Evolutionary conservation across 805 yeast genomes (phyloP).

Genomic region (Candida coquimbonensis): DNA sequence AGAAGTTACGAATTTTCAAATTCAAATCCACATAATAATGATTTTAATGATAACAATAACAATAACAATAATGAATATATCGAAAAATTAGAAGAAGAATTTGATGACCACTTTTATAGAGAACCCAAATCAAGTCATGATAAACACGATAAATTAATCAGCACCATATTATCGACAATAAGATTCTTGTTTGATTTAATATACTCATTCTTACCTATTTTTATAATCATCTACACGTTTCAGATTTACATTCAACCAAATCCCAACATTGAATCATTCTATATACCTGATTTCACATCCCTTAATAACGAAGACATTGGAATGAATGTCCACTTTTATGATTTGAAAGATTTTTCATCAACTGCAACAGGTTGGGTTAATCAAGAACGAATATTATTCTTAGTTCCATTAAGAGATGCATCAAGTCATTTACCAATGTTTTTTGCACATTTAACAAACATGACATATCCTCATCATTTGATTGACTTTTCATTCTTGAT

Average conservation of each 20-base stretch:
- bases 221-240: background rate
- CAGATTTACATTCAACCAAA: background rate
- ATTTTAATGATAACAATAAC: no score
- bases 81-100: no score
- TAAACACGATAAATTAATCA: background rate
- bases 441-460: conserved; percentile 68
- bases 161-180: background rate
- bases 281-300: conserved; percentile 28
- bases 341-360: conserved; percentile 59
- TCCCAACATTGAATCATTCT: conserved; percentile 9
- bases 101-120: no score
- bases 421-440: conserved; percentile 86
- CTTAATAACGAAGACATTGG: conserved; percentile 21
- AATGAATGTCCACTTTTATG: conserved; percentile 58
- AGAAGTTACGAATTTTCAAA: no score
- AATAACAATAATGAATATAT: no score
- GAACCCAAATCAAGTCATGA: background rate
- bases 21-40: no score
- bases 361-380: conserved; percentile 71
- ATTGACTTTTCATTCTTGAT: conserved; percentile 82
- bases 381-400: conserved; percentile 71
- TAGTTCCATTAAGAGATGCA: conserved; percentile 91
- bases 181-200: background rate
- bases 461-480: conserved; percentile 82
- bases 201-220: conserved; percentile 1